Percentiles rank a stretch among this genome's conserved stretches.
These are phyloP conservation scores for Linnemannia schmuckeri DNA, from an alignment of 192 early-diverging fungal genomes.

Conservation along the genomic window DNA sequence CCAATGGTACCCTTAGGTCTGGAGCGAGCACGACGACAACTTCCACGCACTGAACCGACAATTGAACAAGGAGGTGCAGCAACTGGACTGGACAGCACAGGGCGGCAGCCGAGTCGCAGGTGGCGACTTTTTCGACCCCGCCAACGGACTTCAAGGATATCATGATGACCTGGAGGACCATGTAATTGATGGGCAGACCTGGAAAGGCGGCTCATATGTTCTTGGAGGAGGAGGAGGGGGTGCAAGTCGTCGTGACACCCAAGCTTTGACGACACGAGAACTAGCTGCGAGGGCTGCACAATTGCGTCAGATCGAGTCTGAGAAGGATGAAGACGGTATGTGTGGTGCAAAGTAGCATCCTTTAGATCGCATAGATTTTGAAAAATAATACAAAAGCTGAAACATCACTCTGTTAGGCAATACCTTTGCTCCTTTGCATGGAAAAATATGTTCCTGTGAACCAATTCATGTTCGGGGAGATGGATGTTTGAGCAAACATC, in stretches of 20 bases:
- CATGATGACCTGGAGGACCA: conserved; percentile 55
- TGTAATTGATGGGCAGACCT: conserved; percentile 42
- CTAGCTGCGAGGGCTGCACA: conserved; percentile 68
- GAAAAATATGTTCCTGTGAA: too few species aligned
- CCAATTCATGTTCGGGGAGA: too few species aligned
- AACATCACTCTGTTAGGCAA: too few species aligned
- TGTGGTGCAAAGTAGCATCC: conserved; percentile 24
- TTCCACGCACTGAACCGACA: conserved; percentile 81
- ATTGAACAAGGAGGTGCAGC: conserved; percentile 75
- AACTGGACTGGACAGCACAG: conserved; percentile 65
- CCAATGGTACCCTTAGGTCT: conserved; percentile 46
- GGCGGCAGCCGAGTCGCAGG: conserved; percentile 43
- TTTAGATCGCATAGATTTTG: neutral
- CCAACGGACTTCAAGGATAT: conserved; percentile 47
- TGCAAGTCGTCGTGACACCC: neutral
- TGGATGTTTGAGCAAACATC: too few species aligned
- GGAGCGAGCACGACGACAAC: conserved; percentile 76
- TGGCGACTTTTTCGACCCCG: conserved; percentile 59
- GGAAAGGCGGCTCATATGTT: conserved; percentile 70
- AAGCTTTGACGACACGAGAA: conserved; percentile 57
- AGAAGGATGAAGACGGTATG: conserved; percentile 72
- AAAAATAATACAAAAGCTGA: neutral
- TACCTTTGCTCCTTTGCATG: too few species aligned
- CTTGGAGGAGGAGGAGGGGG: conserved; percentile 62
- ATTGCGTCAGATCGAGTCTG: conserved; percentile 72